Evolutionary conservation across 2,329 filamentous ascomycete genomes (phyloP), one percentile per base, ranked within the genome.

Genomic region (Sarocladiaceae sp.): DNA sequence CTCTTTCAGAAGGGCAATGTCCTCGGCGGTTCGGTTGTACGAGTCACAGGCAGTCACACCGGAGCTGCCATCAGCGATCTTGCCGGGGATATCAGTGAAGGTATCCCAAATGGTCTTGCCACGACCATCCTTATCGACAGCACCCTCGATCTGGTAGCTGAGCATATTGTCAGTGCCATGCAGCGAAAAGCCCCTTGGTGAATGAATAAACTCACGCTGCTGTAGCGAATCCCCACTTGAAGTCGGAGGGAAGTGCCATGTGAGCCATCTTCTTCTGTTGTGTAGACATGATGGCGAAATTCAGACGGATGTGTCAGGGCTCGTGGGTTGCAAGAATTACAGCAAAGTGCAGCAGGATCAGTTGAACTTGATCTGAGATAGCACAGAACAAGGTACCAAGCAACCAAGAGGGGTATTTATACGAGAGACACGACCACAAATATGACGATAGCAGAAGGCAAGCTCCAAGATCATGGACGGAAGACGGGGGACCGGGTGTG

Each of bases 141-240:
- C 84, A 53, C 90, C 90, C 74, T 96, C 90, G 60, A 96, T 88
- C 68, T 96, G 90, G 74, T 94, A 95, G 65, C 90, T 94, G 64
- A 52, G 18, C n/a, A 35, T n/a, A 20, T n/a, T 33, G 22, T 22
- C 20, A 50, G 35, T n/a, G n/a, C n/a, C n/a, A n/a, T n/a, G n/a
- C n/a, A n/a, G n/a, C n/a, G n/a, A n/a, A n/a, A n/a, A n/a, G n/a
- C n/a, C n/a, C n/a, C n/a, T n/a, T n/a, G n/a, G 3, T 29, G 17
- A 17, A 33, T 7, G 52, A 29, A 23, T 3, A 17, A 29, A 75
- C 78, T 66, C 71, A 87, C 84, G 83, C 77, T 56, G 88, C 88
- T 35, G 88, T 92, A 62, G 88, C 88, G 69, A 90, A 91, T 51
- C 88, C 88, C 87, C 87, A 91, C 55, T 83, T 71, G 68, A 92